phyloP scores from a whole-genome alignment of 345 rosid species.

The Populus euphratica region DNA sequence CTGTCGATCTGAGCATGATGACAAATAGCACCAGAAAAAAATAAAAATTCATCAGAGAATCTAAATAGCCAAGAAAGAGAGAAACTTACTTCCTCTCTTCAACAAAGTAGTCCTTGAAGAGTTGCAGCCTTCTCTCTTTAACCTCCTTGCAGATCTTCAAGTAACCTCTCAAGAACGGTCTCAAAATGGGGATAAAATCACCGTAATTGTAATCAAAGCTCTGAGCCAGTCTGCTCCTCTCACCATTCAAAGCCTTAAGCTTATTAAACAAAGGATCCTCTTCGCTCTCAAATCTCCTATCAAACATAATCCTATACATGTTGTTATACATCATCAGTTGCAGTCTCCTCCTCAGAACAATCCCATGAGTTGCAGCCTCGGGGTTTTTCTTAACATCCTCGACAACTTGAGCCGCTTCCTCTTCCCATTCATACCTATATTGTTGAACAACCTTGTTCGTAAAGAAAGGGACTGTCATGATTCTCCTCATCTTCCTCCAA shows the following conservation, averaged over 20 bases:
- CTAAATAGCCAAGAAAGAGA: background rate
- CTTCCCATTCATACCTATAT: slow-evolving; percentile 67
- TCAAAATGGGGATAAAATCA: slow-evolving; percentile 87
- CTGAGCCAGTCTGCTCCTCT: slow-evolving; percentile 87
- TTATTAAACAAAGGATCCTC: slow-evolving; percentile 73
- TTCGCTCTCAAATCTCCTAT: slow-evolving; percentile 81
- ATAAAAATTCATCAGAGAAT: background rate
- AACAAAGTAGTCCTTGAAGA: slow-evolving; percentile 90
- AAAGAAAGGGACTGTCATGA: slow-evolving; percentile 99
- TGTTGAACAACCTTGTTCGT: slow-evolving; percentile 87
- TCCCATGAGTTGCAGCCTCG: slow-evolving; percentile 61
- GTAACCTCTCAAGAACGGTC: slow-evolving; percentile 90
- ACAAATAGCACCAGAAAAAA: too few species aligned
- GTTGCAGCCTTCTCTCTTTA: slow-evolving; percentile 65
- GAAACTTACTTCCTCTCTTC: slow-evolving; percentile 79
- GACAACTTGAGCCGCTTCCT: slow-evolving; percentile 66
- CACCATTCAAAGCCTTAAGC: slow-evolving; percentile 90
- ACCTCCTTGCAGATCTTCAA: slow-evolving; percentile 90
- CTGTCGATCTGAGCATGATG: background rate
- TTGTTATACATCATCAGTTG: slow-evolving; percentile 98
- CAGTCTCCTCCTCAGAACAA: slow-evolving; percentile 67
- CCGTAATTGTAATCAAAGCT: slow-evolving; percentile 96
- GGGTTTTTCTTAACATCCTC: slow-evolving; percentile 75
- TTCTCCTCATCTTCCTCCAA: slow-evolving; percentile 96
- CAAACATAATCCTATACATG: slow-evolving; percentile 94